Base-by-base conservation (phyloP, 768 basidiomycete species). In the Hydnomerulius pinastri region DNA sequence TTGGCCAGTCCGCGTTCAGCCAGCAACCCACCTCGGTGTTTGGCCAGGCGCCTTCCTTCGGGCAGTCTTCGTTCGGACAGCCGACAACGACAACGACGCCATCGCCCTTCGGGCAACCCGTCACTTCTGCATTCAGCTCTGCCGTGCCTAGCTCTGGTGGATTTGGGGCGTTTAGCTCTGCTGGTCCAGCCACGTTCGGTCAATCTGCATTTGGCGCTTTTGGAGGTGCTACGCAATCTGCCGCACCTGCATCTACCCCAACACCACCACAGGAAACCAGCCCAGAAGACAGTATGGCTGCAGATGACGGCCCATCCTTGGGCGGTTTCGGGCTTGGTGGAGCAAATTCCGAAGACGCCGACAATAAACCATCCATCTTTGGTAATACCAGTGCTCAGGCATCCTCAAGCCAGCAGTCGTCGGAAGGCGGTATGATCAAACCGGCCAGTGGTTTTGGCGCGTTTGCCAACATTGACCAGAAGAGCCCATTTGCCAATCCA, bases 391-490 rank as follows among this genome's bases (percentile, higher is more conserved):
- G 45, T 44, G 21, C 37, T 6, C 41, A 56, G n/a, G 41, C 38
- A 10, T 29, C 57, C 24, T 52, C 55, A 3, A 18, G 21, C 24
- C 54, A 54, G 47, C 56, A 56, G 21, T 50, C 63, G n/a, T 48
- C 54, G 7, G 59, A 55, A 4, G 44, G 41, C 30, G 45, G 54
- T 38, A 25, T 66, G 7, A 63, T 71, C 25, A 75, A 68, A 51
- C 69, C 68, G 2, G 68, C 68, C 2, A 57, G 61, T 13, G 73
- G 66, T 4, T 74, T 73, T 50, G 73, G 67, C 18, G 67, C 64
- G 4, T 65, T 69, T 12, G 36, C 42, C 10, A 38, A 50, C 24
- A 56, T 62, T 2, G 65, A 61, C 25, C 58, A 64, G 46, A 68
- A 59, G 33, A 63, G 63, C 38, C 57, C 61, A 5, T 66, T 68